phyloP scores from a whole-genome alignment of 2,329 filamentous ascomycete species.

The Microthyrium microscopicum region DNA sequence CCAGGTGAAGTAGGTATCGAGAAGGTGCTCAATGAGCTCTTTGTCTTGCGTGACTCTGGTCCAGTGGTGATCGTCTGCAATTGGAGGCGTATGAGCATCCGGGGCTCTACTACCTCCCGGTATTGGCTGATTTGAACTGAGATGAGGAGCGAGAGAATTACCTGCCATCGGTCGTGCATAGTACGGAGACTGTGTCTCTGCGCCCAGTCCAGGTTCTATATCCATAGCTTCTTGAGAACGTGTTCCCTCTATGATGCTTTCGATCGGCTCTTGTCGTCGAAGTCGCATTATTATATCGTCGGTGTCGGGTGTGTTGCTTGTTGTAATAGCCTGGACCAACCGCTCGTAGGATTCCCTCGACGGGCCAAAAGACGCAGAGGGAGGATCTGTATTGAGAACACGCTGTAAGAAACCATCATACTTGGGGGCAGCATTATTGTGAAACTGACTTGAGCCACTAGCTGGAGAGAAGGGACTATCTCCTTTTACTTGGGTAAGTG shows the following conservation, averaged over 20 bases:
- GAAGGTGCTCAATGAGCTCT: constrained; percentile 43
- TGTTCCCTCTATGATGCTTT: too few relatives aligned
- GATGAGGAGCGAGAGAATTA: too few relatives aligned
- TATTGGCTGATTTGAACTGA: too few relatives aligned
- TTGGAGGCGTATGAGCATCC: constrained; percentile 2
- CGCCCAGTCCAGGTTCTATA: too few relatives aligned
- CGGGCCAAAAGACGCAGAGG: too few relatives aligned
- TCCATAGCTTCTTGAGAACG: too few relatives aligned
- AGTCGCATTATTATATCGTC: constrained; percentile 11
- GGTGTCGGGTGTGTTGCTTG: too few relatives aligned
- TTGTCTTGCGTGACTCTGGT: constrained; percentile 23
- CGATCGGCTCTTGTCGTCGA: constrained; percentile 3
- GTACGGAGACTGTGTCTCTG: background rate
- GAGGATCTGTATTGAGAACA: too few relatives aligned
- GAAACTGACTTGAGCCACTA: too few relatives aligned
- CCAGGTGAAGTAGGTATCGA: constrained; percentile 52
- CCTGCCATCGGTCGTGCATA: background rate
- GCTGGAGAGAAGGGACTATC: constrained; percentile 6
- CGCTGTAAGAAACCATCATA: too few relatives aligned
- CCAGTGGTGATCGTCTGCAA: background rate
- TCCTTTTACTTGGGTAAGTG: constrained; percentile 9
- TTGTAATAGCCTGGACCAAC: constrained; percentile 1
- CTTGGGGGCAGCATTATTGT: too few relatives aligned
- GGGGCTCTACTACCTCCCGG: constrained; percentile 1
- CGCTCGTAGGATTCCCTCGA: too few relatives aligned